Base-by-base conservation (phyloP, 768 basidiomycete species). In the Tylopilus rubrobrunneus region DNA sequence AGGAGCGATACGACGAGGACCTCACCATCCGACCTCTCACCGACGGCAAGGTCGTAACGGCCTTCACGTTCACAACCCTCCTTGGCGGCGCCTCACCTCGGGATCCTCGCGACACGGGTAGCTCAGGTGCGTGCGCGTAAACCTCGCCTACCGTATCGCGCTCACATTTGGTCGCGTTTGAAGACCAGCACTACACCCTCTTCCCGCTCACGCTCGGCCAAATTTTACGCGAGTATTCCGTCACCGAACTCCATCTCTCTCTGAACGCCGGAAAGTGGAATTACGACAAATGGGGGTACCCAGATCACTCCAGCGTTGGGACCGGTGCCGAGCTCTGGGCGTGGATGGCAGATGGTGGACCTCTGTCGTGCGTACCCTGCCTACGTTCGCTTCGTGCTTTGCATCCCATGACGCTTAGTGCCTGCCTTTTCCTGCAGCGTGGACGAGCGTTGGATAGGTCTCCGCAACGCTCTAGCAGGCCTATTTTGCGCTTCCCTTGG, bases 191-290 rank as follows among this genome's bases (percentile, higher is more conserved):
- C 62, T 93, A 93, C 60, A 84, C 81, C 4, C 68, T 97, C 14
- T 92, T 97, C 56, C 94, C 96, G 0, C 80, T 96, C 15, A 78
- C 87, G 3, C 76, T 98, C 17, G 89, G 94, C 4, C 88, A 96
- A 64, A 86, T 98, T 36, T 76, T 98, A 19, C 84, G 86, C 52
- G 82, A 88, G 68, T 89, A 95, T 67, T 84, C 86, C 1, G 83
- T 96, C 23, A 85, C 92, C 0, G 92, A 96, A 59, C 77, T 98
- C 21, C 91, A 95, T 62, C 81, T 98, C 7, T 86, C 87, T 10
- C 77, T 98, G 37, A 96, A 95, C 51, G 86, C 94, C 12, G 96
- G 96, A 19, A 87, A 85, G 61, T 98, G 96, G 96, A 80, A 89
- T 65, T 92, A 92, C 58, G 80, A 83, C 41, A 73, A 79, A 25